Evolutionary conservation across 2,329 filamentous ascomycete genomes (phyloP), one percentile per base, ranked within the genome.

Genomic region (Colletotrichum acutatum): DNA sequence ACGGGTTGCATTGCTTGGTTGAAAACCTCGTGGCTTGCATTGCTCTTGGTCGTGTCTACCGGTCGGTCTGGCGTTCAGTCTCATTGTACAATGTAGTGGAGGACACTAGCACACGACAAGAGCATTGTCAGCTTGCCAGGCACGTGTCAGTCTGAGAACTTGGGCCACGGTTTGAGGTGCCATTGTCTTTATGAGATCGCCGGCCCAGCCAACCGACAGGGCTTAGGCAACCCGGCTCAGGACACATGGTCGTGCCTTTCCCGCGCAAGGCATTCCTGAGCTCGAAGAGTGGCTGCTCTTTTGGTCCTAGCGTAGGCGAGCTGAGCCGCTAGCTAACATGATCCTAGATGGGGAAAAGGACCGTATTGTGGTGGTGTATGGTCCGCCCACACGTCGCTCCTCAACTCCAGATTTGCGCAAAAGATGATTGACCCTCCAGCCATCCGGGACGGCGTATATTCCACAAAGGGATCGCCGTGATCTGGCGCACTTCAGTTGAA

Each of bases 241-340:
- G 57, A 59, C 8, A 24, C 34, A 28, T 32, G 42, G 14, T 28
- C 32, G 46, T 22, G 42, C 57, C n/a, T 57, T 49, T 24, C 26
- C 70, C 66, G 70, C 58, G 54, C 70, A 72, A 59, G 70, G 70
- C 62, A 58, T 53, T 59, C 66, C 24, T 34, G 46, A 30, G 28
- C 52, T 53, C 14, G n/a, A 52, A 28, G 14, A 19, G 26, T 30
- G 14, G 30, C 37, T 14, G 28, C 46, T 22, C 12, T 42, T 32
- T 37, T 61, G 52, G 30, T 32, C 42, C 59, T 61, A 59, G 70
- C 70, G 30, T 32, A 28, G 34, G 19, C 42, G 59, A n/a, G 24
- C 53, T 58, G 52, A 28, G 30, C 34, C 14, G 57, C 30, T 53
- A 59, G 49, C 28, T 42, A 19, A 42, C 57, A 46, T 52, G 34